These are phyloP conservation scores for Harringtonia aguacate DNA, from an alignment of 2,329 filamentous ascomycete genomes.

Conservation along the genomic window DNA sequence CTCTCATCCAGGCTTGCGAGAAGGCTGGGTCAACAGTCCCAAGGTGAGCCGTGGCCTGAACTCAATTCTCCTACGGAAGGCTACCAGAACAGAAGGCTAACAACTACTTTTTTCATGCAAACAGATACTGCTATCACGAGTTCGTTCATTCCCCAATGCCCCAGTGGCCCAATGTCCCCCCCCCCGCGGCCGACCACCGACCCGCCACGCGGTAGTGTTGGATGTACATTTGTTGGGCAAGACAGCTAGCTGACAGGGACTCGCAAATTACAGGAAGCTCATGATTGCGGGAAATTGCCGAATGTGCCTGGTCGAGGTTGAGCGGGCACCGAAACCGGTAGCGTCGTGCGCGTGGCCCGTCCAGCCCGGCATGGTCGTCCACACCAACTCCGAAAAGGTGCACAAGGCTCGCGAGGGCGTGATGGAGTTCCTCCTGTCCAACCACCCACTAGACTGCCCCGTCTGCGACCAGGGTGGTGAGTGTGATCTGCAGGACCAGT, in stretches of 20 bases:
- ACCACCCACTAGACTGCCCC: constrained; percentile 91
- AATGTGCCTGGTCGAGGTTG: constrained; percentile 99
- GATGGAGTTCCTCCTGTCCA: constrained; percentile 96
- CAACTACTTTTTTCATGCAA: constrained; percentile 16
- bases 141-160: constrained; percentile 19
- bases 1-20: constrained; percentile 97
- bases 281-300: constrained; percentile 99
- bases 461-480: constrained; percentile 99
- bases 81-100: constrained; percentile 10
- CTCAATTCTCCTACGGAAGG: not conserved
- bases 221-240: too few relatives aligned
- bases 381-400: constrained; percentile 90
- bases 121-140: constrained; percentile 98
- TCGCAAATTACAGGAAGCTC: constrained; percentile 55
- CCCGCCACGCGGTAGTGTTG: too few relatives aligned
- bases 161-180: not conserved
- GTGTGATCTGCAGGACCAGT: constrained; percentile 98
- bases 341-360: constrained; percentile 99
- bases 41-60: constrained; percentile 41
- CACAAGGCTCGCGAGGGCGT: constrained; percentile 98
- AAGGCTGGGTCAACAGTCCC: constrained; percentile 88
- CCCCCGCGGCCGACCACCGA: too few relatives aligned
- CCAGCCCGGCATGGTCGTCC: constrained; percentile 97
- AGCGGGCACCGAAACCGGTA: constrained; percentile 90
- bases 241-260: not conserved